Evolutionary conservation across 306 rosid genomes (phyloP), one percentile per base, ranked within the genome.

Genomic region (Astragalus membranaceus): DNA sequence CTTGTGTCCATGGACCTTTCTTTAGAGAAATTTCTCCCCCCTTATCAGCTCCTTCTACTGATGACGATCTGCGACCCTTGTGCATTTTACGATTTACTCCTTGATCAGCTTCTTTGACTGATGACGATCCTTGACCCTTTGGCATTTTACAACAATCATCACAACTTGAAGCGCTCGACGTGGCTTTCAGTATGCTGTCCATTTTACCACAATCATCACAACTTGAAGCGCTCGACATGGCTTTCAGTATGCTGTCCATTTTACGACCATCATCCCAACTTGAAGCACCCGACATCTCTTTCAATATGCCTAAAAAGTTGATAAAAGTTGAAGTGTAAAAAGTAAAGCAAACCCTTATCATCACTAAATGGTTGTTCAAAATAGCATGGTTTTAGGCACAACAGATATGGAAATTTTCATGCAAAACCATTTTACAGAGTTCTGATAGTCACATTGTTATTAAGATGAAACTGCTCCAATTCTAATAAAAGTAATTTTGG

Each of bases 1-100:
- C 78, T 5, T 91, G 41, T 23, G 96, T 88, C 98, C 98, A 92
- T 0, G 95, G 87, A 15, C 98, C 98, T 89, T 89, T 92, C 83
- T 89, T 89, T 37, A 86, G 76, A 74, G 44, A n/a, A 61, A 44
- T 36, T 50, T 82, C 83, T 17, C 69, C 87, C 66, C 36, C 80
- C 4, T 35, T 75, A 61, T 68, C 51, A 32, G 65, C 87, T 81
- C 88, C 79, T 50, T 75, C 67, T 51, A 43, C 16, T 68, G 75
- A 39, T 81, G 67, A 48, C 69, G 81, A 74, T 54, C 13, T 60
- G 36, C 49, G 83, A 52, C 78, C 86, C 29, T 72, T 74, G 23
- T 79, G 46, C 46, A 65, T 58, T 68, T 70, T 47, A 8, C 56
- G 80, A 53, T 36, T 7, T 26, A 1, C 30, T 2, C 3, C 30